Base-by-base conservation (phyloP, 2,329 filamentous ascomycete genomes). In the Cadophora sp. region DNA sequence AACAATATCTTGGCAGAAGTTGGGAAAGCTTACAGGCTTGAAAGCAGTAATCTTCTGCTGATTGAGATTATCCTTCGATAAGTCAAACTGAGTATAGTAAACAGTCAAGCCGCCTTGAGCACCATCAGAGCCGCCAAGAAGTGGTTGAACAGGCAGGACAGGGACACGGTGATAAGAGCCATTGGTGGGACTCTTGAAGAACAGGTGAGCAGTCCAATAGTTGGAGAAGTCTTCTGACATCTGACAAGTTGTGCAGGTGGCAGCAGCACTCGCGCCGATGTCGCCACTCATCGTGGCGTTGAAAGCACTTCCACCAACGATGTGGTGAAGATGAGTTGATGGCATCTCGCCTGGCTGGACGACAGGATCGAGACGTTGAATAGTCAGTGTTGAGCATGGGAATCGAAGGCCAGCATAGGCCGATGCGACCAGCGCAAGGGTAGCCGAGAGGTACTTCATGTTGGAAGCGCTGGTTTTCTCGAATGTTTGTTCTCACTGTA, bases 201-300 rank as follows among this genome's bases (percentile, higher is more conserved):
- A 72, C 22, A 72, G 34, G n/a, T 74, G 75, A 60, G 75, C 74
- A 16, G 62, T 79, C 59, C 76, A 76, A 46, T 79, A 74, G 64
- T 71, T 79, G 31, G 68, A 69, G 37, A 70, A 70, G 34, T 70
- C 71, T 8, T 71, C 65, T 37, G 73, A 55, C 63, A 70, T 70
- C 24, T 69, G 68, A 46, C 70, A 72, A 4, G 70, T 72, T n/a
- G 70, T 72, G 48, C 70, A 72, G 24, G 64, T 69, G 11, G 51
- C 51, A 4, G 14, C 14, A 2, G 58, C 65, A 8, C 69, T 66
- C 22, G 61, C 62, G 11, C 69, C 63, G 51, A 71, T 68, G 43
- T 71, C 69, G 14, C 69, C 69, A 0, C 19, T 65, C 69, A 71
- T 71, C 16, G 65, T 64, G 26, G 63, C 62, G 31, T 71, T 71